phyloP scores from a whole-genome alignment of 306 rosid species.

The Trichosanthes truncata region DNA sequence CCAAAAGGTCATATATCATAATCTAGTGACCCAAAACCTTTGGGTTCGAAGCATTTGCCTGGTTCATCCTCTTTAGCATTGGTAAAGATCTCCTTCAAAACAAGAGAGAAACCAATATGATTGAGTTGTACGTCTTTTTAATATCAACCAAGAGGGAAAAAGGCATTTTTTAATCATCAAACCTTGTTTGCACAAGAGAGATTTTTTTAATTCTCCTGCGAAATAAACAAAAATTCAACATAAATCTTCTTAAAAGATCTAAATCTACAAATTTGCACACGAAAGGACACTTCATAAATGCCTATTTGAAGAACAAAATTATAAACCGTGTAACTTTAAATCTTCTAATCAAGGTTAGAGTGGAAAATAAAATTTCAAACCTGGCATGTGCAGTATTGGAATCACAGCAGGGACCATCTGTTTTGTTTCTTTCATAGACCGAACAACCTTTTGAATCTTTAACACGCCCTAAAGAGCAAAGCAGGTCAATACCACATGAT shows the following conservation, averaged over 20 bases:
- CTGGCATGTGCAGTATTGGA: conserved; percentile 39
- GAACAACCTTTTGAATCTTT: conserved; percentile 25
- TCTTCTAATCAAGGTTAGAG: neutral
- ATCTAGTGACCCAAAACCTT: conserved; percentile 30
- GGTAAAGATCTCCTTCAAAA: conserved; percentile 69
- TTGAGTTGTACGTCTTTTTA: neutral
- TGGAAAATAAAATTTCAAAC: conserved; percentile 22
- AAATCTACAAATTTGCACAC: neutral
- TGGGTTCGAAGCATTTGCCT: conserved; percentile 23
- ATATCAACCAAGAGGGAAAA: neutral
- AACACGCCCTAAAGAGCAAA: neutral
- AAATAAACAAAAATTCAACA: neutral
- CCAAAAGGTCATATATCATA: neutral
- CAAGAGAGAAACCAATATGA: conserved; percentile 7
- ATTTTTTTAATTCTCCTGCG: conserved; percentile 43
- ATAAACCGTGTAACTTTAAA: neutral
- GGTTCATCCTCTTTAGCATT: conserved; percentile 36
- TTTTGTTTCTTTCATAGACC: conserved; percentile 28
- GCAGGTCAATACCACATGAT: neutral
- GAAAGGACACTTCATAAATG: neutral
- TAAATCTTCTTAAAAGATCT: neutral
- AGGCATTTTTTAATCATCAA: neutral
- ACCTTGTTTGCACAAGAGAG: conserved; percentile 45
- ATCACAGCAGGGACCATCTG: conserved; percentile 25
- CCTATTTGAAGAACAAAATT: neutral